These are phyloP conservation scores for Halophytophthora polymorphica DNA, from an alignment of 352 stramenopile species.

Conservation along the genomic window DNA sequence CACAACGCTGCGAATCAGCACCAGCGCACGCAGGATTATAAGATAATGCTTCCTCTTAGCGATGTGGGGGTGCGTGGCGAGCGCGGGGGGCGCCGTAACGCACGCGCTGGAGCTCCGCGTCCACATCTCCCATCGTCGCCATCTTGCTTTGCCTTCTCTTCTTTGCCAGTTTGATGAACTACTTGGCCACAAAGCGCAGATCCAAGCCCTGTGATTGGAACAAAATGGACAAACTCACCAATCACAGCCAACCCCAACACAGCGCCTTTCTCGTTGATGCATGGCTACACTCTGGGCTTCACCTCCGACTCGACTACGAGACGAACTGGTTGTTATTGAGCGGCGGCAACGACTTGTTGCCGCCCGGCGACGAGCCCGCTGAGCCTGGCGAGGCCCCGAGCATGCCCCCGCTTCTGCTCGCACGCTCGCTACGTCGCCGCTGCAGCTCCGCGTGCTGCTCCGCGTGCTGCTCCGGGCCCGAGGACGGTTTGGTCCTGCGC, in stretches of 20 bases:
- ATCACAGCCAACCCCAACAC: no score
- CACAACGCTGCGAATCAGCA: background rate
- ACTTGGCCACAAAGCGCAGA: background rate
- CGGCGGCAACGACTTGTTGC: slow-evolving; percentile 47
- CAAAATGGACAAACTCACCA: background rate
- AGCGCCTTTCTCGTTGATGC: no score
- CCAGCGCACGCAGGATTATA: background rate
- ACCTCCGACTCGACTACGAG: no score
- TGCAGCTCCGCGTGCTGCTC: slow-evolving; percentile 35
- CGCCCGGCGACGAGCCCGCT: slow-evolving; percentile 3
- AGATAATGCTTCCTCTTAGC: no score
- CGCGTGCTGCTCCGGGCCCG: slow-evolving; percentile 1
- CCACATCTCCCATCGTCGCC: slow-evolving; percentile 12
- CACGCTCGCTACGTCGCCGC: slow-evolving; percentile 44
- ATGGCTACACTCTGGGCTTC: no score
- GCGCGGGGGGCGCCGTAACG: slow-evolving; percentile 9
- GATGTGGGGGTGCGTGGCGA: background rate
- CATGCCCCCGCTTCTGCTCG: slow-evolving; percentile 6
- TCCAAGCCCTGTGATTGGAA: no score
- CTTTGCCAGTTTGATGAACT: slow-evolving; percentile 1
- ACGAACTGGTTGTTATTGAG: slow-evolving; percentile 51
- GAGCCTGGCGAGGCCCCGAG: slow-evolving; percentile 6
- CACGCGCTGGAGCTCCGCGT: slow-evolving; percentile 48
- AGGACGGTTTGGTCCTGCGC: slow-evolving; percentile 37
- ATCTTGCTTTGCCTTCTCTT: slow-evolving; percentile 18